These are phyloP conservation scores for Pleurotus ostreatus DNA, from an alignment of 768 basidiomycete genomes.

Conservation along the genomic window DNA sequence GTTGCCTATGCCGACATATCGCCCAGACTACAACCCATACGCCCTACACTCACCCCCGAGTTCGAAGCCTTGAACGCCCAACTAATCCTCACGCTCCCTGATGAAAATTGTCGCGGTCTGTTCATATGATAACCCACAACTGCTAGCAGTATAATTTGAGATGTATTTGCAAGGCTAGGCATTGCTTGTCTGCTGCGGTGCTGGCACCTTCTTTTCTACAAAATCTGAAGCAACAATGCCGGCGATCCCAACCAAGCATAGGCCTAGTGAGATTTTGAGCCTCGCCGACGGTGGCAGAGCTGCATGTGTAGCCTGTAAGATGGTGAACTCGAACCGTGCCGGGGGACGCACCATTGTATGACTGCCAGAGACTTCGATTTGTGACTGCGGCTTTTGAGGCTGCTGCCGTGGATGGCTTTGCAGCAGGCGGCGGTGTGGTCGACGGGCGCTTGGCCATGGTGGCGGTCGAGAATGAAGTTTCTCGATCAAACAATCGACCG, in stretches of 20 bases:
- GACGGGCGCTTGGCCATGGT: no score
- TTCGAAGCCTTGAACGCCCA: neutral
- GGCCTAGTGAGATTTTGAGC: conserved; percentile 43
- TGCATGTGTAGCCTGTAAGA: conserved; percentile 17
- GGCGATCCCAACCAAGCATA: conserved; percentile 40
- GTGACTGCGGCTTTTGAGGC: neutral
- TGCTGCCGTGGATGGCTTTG: no score
- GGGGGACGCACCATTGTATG: conserved; percentile 33
- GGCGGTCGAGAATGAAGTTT: no score
- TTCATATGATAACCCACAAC: conserved; percentile 3
- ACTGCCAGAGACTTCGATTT: conserved; percentile 36
- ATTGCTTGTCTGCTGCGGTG: conserved; percentile 9
- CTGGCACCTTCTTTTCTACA: conserved; percentile 39
- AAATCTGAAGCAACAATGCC: conserved; percentile 49
- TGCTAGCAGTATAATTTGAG: neutral
- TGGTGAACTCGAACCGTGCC: neutral
- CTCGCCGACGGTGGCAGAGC: conserved; percentile 54
- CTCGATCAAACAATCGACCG: neutral
- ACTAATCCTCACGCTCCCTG: neutral
- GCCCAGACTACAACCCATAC: conserved; percentile 22
- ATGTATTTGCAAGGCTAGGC: neutral
- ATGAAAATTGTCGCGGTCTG: conserved; percentile 8
- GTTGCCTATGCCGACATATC: conserved; percentile 20
- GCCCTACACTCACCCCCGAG: neutral
- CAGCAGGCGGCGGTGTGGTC: no score